Evolutionary conservation across 2,329 filamentous ascomycete genomes (phyloP), one percentile per base, ranked within the genome.

Genomic region (Pseudovirgaria hyperparasitica): DNA sequence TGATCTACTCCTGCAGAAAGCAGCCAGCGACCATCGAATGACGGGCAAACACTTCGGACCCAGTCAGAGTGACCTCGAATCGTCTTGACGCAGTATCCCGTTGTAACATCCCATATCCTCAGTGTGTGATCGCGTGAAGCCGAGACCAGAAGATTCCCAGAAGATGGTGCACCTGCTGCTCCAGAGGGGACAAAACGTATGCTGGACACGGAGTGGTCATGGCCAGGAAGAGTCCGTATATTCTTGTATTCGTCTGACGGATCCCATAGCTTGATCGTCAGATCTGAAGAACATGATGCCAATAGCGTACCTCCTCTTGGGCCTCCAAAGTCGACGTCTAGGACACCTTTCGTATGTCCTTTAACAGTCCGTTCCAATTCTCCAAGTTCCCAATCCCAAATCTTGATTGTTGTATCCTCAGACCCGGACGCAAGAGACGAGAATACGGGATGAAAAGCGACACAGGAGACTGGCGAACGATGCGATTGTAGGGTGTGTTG

Each of bases 191-290:
- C 77, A 50, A 94, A 94, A 6, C 85, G 76, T 17, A 94, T 76
- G 3, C 82, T 77, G 40, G 80, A 90, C 29, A 94, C 82, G 38
- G 78, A 90, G 52, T 94, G 87, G 42, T 94, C 86, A 54, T 94
- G 86, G 5, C 87, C 86, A 1, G 81, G 79, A 12, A 94, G 63
- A 1, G 86, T 94, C 27, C 85, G 72, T 30, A 93, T 92, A 47
- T 93, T 94, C 53, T 93, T 92, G 60, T 94, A 94, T 33, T 90
- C 82, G 48, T 92, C 80, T 22, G 74, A 70, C 2, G 87, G 86
- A 40, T 94, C 84, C 86, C 86, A 96, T 14, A 94, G 63, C 54
- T 93, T 93, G 57, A 94, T 93, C 3, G 84, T 92, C 23, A 94
- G 58, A 52, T 94, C 87, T 25, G 78, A 85, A 25, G 76, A 85